A percentile compares a stretch with the other conserved stretches of the same genome.
These are phyloP conservation scores for Fusarium nurragi DNA, from an alignment of 2,329 filamentous ascomycete genomes.

Conservation along the genomic window DNA sequence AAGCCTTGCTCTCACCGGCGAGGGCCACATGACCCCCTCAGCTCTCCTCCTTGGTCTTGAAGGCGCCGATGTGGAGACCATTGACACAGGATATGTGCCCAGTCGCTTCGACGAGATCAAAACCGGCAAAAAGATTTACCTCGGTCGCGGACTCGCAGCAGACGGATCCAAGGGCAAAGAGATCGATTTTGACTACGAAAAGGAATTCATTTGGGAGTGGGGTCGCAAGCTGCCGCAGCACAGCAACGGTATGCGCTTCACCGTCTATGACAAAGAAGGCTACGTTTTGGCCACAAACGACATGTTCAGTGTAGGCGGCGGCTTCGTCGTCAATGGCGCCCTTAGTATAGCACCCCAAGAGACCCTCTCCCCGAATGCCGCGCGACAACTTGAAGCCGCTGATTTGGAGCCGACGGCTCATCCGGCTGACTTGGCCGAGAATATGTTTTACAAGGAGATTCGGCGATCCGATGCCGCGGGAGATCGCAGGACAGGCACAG, in stretches of 20 bases:
- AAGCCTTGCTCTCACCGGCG: constrained; percentile 60
- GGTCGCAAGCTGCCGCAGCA: constrained; percentile 60
- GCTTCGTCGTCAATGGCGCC: constrained; percentile 62
- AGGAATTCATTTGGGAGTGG: constrained; percentile 62
- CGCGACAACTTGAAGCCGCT: constrained; percentile 18
- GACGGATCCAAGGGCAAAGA: constrained; percentile 53
- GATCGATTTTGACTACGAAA: constrained; percentile 60
- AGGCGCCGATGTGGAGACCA: constrained; percentile 59
- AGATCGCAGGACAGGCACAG: constrained; percentile 56
- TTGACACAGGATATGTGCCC: constrained; percentile 60
- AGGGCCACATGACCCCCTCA: constrained; percentile 63
- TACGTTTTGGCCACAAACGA: constrained; percentile 60
- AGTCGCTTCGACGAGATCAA: constrained; percentile 59
- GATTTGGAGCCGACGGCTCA: constrained; percentile 43
- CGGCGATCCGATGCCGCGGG: constrained; percentile 57
- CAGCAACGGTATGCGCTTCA: constrained; percentile 63
- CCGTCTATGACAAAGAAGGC: constrained; percentile 59
- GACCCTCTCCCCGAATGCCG: constrained; percentile 20
- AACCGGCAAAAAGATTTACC: constrained; percentile 53
- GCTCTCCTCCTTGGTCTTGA: constrained; percentile 61
- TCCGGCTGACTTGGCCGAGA: constrained; percentile 60
- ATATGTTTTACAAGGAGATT: constrained; percentile 63
- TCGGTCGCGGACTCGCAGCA: constrained; percentile 54
- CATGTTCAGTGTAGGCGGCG: constrained; percentile 62
- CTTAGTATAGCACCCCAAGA: constrained; percentile 53